These are phyloP conservation scores for Striga hermonthica DNA, from an alignment of 305 asterid genomes.

Conservation along the genomic window DNA sequence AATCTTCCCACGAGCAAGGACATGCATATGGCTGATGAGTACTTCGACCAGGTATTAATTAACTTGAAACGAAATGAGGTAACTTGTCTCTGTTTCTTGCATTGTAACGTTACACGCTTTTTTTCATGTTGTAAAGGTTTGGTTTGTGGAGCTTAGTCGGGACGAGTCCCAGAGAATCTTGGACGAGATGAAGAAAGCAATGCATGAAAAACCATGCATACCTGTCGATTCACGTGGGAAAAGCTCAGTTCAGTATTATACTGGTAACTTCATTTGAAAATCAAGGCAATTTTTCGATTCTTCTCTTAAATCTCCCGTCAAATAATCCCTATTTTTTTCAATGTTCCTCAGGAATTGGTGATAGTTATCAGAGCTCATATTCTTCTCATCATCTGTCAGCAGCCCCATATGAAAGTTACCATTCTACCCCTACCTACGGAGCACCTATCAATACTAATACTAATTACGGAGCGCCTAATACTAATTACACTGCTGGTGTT, in stretches of 20 bases:
- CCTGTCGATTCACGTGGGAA: conserved; percentile 13
- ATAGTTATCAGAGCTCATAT: conserved; percentile 20
- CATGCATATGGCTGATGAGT: conserved; percentile 43
- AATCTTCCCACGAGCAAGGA: conserved; percentile 50
- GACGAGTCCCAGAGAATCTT: conserved; percentile 43
- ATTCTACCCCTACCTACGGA: conserved; percentile 25
- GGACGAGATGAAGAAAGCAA: conserved; percentile 49
- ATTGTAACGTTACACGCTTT: conserved; percentile 6
- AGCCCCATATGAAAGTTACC: conserved; percentile 25
- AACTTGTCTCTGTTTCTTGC: conserved; percentile 22
- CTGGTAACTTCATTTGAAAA: conserved; percentile 28
- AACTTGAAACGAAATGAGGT: not conserved
- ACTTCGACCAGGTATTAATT: conserved; percentile 46
- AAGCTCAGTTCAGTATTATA: conserved; percentile 25
- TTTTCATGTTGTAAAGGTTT: conserved; percentile 33
- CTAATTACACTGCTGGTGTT: conserved; percentile 17
- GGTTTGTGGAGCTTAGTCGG: conserved; percentile 42
- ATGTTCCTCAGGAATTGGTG: conserved; percentile 28
- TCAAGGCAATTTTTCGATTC: conserved; percentile 29
- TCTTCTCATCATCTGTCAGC: conserved; percentile 30
- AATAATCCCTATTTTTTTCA: not conserved
- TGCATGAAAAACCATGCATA: conserved; percentile 15
- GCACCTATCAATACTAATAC: conserved; percentile 17
- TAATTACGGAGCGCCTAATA: conserved; percentile 26
- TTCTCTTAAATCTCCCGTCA: conserved; percentile 1